A percentile compares a stretch with the other conserved stretches of the same genome.
Conservation (phyloP, 139 green algal species). For the Coelastrella sp. region DNA sequence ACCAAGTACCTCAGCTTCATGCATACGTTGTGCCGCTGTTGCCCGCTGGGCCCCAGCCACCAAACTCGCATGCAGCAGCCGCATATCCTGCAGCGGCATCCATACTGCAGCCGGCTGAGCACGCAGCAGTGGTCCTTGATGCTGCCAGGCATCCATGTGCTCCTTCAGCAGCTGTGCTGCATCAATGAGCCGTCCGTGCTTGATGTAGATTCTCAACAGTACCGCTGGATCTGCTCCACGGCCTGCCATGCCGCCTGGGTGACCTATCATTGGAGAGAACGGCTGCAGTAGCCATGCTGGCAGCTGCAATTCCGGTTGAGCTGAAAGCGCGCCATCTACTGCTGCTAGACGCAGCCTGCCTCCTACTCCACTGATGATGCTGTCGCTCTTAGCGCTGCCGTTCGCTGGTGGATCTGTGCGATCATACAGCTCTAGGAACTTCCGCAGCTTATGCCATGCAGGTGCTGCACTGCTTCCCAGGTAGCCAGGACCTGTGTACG, state of each 20-base stretch:
- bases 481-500: not conserved
- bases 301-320: not conserved
- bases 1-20: constrained; percentile 6
- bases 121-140: constrained; percentile 15
- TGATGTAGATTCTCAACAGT: constrained; percentile 27
- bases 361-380: not conserved
- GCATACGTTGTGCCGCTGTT: not conserved
- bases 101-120: not conserved
- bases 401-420: too few species aligned
- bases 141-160: constrained; percentile 37
- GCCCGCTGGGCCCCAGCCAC: constrained; percentile 14
- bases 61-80: constrained; percentile 34
- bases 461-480: constrained; percentile 32
- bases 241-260: constrained; percentile 36
- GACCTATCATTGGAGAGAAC: not conserved
- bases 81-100: constrained; percentile 29
- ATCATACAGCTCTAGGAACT: constrained; percentile 32
- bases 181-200: constrained; percentile 35
- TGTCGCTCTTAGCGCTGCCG: not conserved
- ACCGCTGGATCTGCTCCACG: constrained; percentile 16
- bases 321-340: constrained; percentile 25
- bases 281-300: constrained; percentile 41
- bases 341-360: constrained; percentile 39
- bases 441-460: constrained; percentile 34
- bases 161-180: constrained; percentile 12